Evolutionary conservation across 257 asterid species (phyloP), one percentile per base, ranked within the genome.

Genomic region (Capsicum rhomboideum): DNA sequence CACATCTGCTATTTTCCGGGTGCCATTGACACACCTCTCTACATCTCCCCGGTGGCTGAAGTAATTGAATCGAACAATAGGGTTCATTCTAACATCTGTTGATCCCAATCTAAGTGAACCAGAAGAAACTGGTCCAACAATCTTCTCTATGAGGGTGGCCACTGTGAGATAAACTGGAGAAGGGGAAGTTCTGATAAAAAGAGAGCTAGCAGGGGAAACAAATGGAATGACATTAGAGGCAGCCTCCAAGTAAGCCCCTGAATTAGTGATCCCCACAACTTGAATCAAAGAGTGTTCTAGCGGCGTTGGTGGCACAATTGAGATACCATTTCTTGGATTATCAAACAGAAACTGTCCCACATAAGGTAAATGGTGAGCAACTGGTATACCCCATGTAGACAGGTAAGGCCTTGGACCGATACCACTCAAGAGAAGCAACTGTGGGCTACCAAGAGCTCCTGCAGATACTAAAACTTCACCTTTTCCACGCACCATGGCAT

Each of bases 391-490:
- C 98, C 90, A 89, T 2, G 98, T 91, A 11, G 98, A 93, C 1
- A 96, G 97, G 63, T 96, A 94, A 31, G 91, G 91, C 89, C 95
- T 86, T 4, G 97, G 90, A 14, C 99, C 99, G 37, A 96, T 84
- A 6, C 99, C 99, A 79, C 99, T 96, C 83, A 96, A 83, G 2
- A 93, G 91, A 81, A 96, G 86, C 58, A 96, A 90, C 85, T 96
- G 99, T 1, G 99, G 99, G 85, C 93, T 96, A 11, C 99, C 99
- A 0, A 96, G 84, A 31, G 98, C 95, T 26, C 99, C 98, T 12
- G 99, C 99, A 12, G 89, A 85, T 1, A 94, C 87, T 83, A 96
- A 77, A 12, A 96, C 94, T 80, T 96, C 99, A 10, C 99, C 98
- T 66, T 61, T 88, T 0, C 87, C 88, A 23, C 88, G 86, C 86